phyloP scores from a whole-genome alignment of 306 rosid species.

The Astragalus membranaceus region DNA sequence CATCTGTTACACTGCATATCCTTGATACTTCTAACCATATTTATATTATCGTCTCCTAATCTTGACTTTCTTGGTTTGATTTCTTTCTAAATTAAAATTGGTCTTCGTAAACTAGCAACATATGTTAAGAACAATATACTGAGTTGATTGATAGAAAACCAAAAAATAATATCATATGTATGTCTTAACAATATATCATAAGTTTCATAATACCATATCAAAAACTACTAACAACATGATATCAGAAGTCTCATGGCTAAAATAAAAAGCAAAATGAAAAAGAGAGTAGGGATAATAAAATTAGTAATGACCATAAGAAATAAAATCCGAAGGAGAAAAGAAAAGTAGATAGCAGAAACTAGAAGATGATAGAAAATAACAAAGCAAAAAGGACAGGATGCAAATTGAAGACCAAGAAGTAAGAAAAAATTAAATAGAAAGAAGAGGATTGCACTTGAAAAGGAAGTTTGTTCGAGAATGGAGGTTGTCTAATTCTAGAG shows the following conservation, averaged over 20 bases:
- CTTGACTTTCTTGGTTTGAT: not conserved
- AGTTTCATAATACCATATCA: not conserved
- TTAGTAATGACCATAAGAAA: not conserved
- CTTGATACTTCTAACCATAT: not conserved
- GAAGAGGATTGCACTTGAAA: too few species aligned
- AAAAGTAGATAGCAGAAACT: not conserved
- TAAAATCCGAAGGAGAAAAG: not conserved
- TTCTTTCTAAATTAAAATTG: not conserved
- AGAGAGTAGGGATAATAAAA: not conserved
- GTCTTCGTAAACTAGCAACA: not conserved
- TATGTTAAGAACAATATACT: not conserved
- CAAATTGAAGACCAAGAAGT: not conserved
- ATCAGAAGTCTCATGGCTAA: not conserved
- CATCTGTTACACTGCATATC: not conserved
- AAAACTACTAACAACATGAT: not conserved
- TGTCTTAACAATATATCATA: not conserved
- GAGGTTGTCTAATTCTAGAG: too few species aligned
- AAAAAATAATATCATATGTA: not conserved
- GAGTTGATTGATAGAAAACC: not conserved
- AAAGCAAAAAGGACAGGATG: not conserved
- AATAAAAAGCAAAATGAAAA: not conserved
- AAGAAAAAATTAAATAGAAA: not conserved
- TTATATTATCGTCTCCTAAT: not conserved
- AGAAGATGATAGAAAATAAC: not conserved
- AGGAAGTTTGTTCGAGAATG: too few species aligned